Conservation (phyloP, 352 stramenopile genomes). For the Phytophthora brassicae region DNA sequence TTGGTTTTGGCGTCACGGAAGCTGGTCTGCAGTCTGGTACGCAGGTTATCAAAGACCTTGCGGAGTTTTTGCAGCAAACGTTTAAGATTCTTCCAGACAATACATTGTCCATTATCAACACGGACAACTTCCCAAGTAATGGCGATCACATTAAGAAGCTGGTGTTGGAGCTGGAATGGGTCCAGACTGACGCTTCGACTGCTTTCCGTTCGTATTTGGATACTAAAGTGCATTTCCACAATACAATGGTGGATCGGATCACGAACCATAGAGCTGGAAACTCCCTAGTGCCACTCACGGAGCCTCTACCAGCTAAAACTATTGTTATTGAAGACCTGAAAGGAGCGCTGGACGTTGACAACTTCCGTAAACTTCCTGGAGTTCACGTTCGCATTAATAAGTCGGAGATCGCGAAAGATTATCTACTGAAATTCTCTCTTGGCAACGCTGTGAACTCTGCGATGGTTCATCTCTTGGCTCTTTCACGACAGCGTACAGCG, state of each 20-base stretch:
- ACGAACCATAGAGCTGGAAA: conserved; percentile 50
- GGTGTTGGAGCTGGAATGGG: conserved; percentile 30
- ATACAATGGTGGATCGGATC: conserved; percentile 86
- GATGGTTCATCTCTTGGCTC: conserved; percentile 79
- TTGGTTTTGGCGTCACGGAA: conserved; percentile 75
- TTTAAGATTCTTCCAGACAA: conserved; percentile 41
- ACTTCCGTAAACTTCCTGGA: conserved; percentile 33
- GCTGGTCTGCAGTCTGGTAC: conserved; percentile 33
- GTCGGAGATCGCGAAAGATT: conserved; percentile 43
- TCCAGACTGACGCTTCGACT: conserved; percentile 12
- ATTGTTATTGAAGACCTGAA: conserved; percentile 72
- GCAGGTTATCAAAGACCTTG: conserved; percentile 51
- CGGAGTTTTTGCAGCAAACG: conserved; percentile 30
- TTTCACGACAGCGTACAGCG: conserved; percentile 41
- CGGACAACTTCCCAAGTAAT: conserved; percentile 79
- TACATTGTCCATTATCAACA: conserved; percentile 74
- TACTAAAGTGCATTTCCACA: conserved; percentile 70
- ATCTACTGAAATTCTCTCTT: conserved; percentile 90
- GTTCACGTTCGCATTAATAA: conserved; percentile 44
- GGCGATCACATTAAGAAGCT: conserved; percentile 57
- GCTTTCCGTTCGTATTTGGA: conserved; percentile 47
- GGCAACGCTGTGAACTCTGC: conserved; percentile 92
- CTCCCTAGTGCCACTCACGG: conserved; percentile 53
- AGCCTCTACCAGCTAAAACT: conserved; percentile 63
- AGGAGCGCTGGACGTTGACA: conserved; percentile 35